Percentiles rank a stretch among this genome's conserved stretches.
phyloP scores from a whole-genome alignment of 1,284 basidiomycete genomes.

The Albatrellus sp. region DNA sequence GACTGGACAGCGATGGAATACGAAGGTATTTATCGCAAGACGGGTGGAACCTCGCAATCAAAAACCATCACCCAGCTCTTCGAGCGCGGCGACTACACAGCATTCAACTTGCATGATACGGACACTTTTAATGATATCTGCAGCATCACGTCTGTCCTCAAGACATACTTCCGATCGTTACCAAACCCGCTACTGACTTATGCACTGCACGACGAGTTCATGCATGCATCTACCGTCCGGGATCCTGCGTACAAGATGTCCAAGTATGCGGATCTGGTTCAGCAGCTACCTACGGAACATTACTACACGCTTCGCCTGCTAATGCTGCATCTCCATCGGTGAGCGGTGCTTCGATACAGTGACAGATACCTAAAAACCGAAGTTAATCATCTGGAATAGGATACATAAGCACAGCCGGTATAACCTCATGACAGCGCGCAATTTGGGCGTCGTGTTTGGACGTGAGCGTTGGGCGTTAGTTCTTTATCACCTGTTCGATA shows the following conservation, averaged over 20 bases:
- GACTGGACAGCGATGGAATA: slow-evolving; percentile 63
- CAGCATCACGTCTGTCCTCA: slow-evolving; percentile 92
- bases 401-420: slow-evolving; percentile 56
- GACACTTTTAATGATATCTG: slow-evolving; percentile 96
- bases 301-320: slow-evolving; percentile 77
- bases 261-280: slow-evolving; percentile 59
- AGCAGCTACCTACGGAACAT: slow-evolving; percentile 76
- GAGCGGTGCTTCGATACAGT: slow-evolving; percentile 14
- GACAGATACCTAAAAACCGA: too few relatives aligned
- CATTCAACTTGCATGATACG: slow-evolving; percentile 80
- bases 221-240: slow-evolving; percentile 58
- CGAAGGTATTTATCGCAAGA: slow-evolving; percentile 96
- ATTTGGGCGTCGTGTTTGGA: slow-evolving; percentile 99
- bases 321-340: slow-evolving; percentile 83
- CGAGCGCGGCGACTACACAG: slow-evolving; percentile 78
- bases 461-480: slow-evolving; percentile 48
- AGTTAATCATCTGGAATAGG: slow-evolving; percentile 23
- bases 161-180: slow-evolving; percentile 90
- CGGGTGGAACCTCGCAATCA: slow-evolving; percentile 85
- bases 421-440: slow-evolving; percentile 93
- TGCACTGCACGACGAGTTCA: slow-evolving; percentile 85
- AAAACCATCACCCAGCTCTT: slow-evolving; percentile 93
- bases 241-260: slow-evolving; percentile 52
- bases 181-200: slow-evolving; percentile 88
- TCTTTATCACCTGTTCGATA: slow-evolving; percentile 1